Evolutionary conservation across 768 basidiomycete genomes (phyloP).

Genomic region (Hysterangium stoloniferum): DNA sequence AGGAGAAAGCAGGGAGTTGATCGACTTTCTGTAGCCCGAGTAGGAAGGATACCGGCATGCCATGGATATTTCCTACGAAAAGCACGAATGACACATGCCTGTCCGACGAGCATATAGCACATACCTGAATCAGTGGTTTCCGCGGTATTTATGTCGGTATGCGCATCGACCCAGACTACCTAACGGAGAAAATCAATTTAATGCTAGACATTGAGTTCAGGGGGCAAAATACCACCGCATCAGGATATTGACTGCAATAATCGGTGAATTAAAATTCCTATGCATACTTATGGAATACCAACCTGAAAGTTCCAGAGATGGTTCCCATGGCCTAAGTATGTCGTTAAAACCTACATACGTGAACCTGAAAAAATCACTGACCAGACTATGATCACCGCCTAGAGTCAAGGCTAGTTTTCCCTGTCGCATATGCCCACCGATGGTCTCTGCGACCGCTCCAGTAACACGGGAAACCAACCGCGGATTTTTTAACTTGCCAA

Average conservation of each 20-base stretch:
- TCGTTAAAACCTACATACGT: slow-evolving; percentile 15
- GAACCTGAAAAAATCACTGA: slow-evolving; percentile 27
- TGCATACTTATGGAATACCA: slow-evolving; percentile 16
- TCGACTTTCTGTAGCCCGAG: slow-evolving; percentile 47
- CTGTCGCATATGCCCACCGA: slow-evolving; percentile 66
- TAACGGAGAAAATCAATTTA: slow-evolving; percentile 34
- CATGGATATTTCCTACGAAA: slow-evolving; percentile 82
- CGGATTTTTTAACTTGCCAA: slow-evolving; percentile 88
- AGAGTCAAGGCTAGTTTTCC: slow-evolving; percentile 85
- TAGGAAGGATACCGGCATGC: slow-evolving; percentile 96
- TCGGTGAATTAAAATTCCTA: slow-evolving; percentile 9
- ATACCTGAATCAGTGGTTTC: slow-evolving; percentile 70
- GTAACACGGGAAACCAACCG: slow-evolving; percentile 78
- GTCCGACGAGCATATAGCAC: background rate
- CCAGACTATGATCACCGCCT: slow-evolving; percentile 94
- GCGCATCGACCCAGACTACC: slow-evolving; percentile 96
- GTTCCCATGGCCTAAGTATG: slow-evolving; percentile 76
- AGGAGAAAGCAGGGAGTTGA: slow-evolving; percentile 38
- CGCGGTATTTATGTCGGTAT: slow-evolving; percentile 92
- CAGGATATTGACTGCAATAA: slow-evolving; percentile 52
- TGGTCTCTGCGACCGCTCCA: slow-evolving; percentile 66
- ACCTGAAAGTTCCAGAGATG: slow-evolving; percentile 82
- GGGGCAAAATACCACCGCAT: slow-evolving; percentile 32
- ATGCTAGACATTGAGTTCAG: background rate
- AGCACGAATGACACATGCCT: slow-evolving; percentile 11